Percentiles rank a stretch among this genome's conserved stretches.
phyloP scores from a whole-genome alignment of 495 filamentous ascomycete genomes.

The Ascodesmis nigricans region DNA sequence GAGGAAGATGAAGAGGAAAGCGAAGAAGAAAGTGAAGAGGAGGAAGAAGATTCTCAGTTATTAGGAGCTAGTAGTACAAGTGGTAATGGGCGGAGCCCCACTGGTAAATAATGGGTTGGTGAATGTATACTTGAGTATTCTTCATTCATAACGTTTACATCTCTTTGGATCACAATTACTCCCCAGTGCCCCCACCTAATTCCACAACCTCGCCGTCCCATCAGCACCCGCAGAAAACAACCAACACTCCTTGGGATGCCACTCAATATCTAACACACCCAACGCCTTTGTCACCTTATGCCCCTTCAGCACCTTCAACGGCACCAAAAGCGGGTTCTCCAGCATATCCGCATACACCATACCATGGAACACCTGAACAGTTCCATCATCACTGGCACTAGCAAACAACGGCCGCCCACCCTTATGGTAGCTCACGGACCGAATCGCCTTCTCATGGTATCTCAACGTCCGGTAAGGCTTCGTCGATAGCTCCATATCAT shows the following conservation, averaged over 20 bases:
- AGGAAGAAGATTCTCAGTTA: slow-evolving; percentile 20
- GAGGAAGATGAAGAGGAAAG: slow-evolving; percentile 29
- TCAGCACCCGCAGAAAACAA: slow-evolving; percentile 84
- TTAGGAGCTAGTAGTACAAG: no score
- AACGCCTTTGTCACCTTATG: slow-evolving; percentile 62
- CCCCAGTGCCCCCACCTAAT: slow-evolving; percentile 8
- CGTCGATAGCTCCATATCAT: slow-evolving; percentile 78
- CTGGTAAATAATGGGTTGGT: no score
- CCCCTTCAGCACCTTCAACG: slow-evolving; percentile 78
- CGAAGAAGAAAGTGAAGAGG: slow-evolving; percentile 26
- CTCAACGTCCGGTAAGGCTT: slow-evolving; percentile 87
- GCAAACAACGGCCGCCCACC: slow-evolving; percentile 73
- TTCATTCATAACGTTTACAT: no score
- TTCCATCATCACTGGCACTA: slow-evolving; percentile 82
- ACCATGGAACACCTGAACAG: slow-evolving; percentile 86
- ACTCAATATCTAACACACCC: slow-evolving; percentile 82
- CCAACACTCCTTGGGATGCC: slow-evolving; percentile 87
- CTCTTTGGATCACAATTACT: not conserved
- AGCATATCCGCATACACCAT: slow-evolving; percentile 83
- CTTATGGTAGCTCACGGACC: slow-evolving; percentile 65
- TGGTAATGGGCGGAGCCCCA: no score
- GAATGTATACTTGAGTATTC: no score
- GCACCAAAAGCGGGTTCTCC: slow-evolving; percentile 88
- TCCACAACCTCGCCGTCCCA: slow-evolving; percentile 65
- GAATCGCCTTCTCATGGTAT: slow-evolving; percentile 79